Evolutionary conservation across 2,329 filamentous ascomycete genomes (phyloP).

Genomic region (Penicillium sp.): DNA sequence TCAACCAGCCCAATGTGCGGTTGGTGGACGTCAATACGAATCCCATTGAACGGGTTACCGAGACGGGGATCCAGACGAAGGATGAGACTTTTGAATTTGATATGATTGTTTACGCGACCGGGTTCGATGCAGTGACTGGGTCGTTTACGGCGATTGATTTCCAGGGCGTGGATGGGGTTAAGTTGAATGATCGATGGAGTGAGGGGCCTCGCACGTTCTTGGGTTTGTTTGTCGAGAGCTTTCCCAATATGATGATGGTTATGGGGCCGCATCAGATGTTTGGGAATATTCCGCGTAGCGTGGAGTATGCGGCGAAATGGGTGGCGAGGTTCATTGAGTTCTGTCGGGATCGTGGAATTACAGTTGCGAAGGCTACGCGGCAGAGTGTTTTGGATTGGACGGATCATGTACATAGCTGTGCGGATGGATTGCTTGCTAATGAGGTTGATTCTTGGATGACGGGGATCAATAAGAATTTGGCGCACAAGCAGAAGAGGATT

Average conservation of each 20-base stretch:
- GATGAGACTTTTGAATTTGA: constrained; percentile 10
- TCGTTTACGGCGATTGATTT: constrained; percentile 13
- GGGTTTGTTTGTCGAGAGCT: constrained; percentile 9
- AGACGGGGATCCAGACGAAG: constrained; percentile 7
- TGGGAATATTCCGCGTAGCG: constrained; percentile 29
- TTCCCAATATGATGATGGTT: constrained; percentile 17
- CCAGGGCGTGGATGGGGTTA: constrained; percentile 4
- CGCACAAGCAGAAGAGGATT: constrained; percentile 47
- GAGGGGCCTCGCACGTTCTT: constrained; percentile 8
- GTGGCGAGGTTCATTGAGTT: background rate
- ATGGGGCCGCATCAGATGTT: constrained; percentile 32
- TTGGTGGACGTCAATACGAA: constrained; percentile 9
- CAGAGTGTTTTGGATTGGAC: constrained; percentile 47
- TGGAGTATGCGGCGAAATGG: background rate
- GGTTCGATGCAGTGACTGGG: constrained; percentile 14
- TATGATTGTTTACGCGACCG: constrained; percentile 14
- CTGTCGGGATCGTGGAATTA: constrained; percentile 20
- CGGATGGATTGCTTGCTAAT: constrained; percentile 46
- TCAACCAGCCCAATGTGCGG: constrained; percentile 10
- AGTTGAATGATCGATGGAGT: constrained; percentile 10
- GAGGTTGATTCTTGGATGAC: constrained; percentile 58
- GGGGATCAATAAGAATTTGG: constrained; percentile 54
- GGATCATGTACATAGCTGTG: constrained; percentile 50
- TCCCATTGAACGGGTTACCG: constrained; percentile 13
- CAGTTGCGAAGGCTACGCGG: constrained; percentile 42